Percentiles rank a stretch among this genome's conserved stretches.
These are phyloP conservation scores for Coffea humblotiana DNA, from an alignment of 305 asterid species.

Conservation along the genomic window DNA sequence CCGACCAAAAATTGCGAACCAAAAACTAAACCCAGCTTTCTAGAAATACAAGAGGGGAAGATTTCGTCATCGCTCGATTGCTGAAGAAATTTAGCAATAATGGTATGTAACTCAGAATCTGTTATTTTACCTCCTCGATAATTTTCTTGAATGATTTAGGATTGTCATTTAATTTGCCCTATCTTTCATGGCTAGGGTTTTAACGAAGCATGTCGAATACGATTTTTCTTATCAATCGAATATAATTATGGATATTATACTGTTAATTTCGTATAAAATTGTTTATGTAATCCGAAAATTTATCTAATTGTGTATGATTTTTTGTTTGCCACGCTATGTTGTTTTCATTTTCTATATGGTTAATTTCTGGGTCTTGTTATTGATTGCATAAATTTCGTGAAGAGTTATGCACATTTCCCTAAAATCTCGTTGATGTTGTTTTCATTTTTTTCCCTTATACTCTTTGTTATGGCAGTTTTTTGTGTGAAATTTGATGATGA, in stretches of 20 bases:
- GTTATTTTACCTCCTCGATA: background rate
- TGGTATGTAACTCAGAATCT: slow-evolving; percentile 7
- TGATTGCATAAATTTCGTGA: background rate
- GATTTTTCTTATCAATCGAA: background rate
- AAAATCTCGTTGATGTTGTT: background rate
- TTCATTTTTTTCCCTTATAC: too few relatives aligned
- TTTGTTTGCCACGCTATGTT: background rate
- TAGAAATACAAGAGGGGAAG: background rate
- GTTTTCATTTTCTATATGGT: background rate
- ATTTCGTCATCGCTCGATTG: background rate
- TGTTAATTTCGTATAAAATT: background rate
- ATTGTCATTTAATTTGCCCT: background rate
- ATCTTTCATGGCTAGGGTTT: slow-evolving; percentile 13
- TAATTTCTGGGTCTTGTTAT: background rate
- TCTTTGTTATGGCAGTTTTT: background rate
- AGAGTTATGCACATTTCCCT: background rate
- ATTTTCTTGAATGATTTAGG: background rate
- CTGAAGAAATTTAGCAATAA: background rate
- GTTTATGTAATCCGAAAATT: background rate
- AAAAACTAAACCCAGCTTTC: background rate
- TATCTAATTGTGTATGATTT: background rate
- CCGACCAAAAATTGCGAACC: background rate
- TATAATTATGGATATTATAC: background rate
- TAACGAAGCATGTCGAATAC: background rate
- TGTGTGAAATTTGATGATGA: background rate